These are phyloP conservation scores for Lippia alba DNA, from an alignment of 305 asterid species.

Conservation along the genomic window DNA sequence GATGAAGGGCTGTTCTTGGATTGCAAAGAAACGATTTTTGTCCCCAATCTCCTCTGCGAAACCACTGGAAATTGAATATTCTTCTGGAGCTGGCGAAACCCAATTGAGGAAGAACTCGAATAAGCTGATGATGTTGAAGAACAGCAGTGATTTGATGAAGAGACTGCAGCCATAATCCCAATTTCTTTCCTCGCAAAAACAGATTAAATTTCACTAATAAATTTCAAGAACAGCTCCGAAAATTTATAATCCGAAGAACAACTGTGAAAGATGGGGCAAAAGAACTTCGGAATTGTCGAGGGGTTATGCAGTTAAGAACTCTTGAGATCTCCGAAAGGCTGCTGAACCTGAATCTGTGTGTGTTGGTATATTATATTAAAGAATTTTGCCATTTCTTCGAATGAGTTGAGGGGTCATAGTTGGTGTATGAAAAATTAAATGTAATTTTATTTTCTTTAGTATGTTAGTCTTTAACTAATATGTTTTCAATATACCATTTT, in stretches of 20 bases:
- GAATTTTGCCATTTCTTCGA: constrained; percentile 4
- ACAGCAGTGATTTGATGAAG: constrained; percentile 53
- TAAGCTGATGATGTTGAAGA: constrained; percentile 50
- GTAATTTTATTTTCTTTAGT: too few species aligned
- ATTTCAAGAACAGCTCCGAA: constrained; percentile 6
- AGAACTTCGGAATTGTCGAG: constrained; percentile 51
- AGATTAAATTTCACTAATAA: neutral
- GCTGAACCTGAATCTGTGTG: constrained; percentile 13
- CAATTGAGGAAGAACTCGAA: constrained; percentile 50
- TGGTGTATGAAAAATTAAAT: neutral
- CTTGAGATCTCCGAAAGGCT: constrained; percentile 72
- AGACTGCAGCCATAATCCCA: constrained; percentile 52
- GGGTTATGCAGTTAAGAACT: constrained; percentile 40
- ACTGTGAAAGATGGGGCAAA: neutral
- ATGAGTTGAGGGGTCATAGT: neutral
- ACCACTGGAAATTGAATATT: constrained; percentile 38
- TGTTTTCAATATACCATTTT: too few species aligned
- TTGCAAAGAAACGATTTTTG: constrained; percentile 49
- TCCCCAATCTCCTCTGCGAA: constrained; percentile 44
- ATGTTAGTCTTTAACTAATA: too few species aligned
- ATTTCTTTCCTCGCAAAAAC: constrained; percentile 2
- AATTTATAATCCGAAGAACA: neutral
- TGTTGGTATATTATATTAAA: neutral
- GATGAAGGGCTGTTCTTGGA: constrained; percentile 47
- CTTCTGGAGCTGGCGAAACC: constrained; percentile 41